These are phyloP conservation scores for Osmanthus fragrans DNA, from an alignment of 257 asterid species.

Conservation along the genomic window DNA sequence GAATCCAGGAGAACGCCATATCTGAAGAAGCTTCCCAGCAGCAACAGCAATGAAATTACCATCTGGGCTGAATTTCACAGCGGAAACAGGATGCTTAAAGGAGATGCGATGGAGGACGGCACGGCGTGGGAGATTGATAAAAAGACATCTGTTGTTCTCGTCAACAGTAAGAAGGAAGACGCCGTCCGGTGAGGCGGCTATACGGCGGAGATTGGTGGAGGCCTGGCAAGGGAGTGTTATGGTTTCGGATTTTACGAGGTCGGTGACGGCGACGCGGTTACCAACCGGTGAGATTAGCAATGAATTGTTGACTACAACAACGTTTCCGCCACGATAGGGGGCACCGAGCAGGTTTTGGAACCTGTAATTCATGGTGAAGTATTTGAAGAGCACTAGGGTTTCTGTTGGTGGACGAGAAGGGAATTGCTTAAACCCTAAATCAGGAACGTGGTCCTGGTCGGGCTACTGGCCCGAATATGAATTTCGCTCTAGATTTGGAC, in stretches of 20 bases:
- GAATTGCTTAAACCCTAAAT: constrained; percentile 35
- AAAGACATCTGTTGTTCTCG: constrained; percentile 84
- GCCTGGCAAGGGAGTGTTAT: constrained; percentile 78
- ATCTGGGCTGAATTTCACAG: constrained; percentile 82
- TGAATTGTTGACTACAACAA: constrained; percentile 51
- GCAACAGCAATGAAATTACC: constrained; percentile 79
- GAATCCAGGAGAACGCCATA: constrained; percentile 95
- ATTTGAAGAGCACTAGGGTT: constrained; percentile 11
- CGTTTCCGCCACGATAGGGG: constrained; percentile 95
- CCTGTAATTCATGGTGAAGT: constrained; percentile 66
- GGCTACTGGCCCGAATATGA: not conserved
- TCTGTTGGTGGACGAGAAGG: not conserved
- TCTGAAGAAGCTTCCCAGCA: constrained; percentile 83
- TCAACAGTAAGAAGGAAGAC: constrained; percentile 78
- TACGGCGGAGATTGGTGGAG: constrained; percentile 74
- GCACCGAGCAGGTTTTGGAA: constrained; percentile 92
- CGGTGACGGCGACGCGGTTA: constrained; percentile 89
- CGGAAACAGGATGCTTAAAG: constrained; percentile 66
- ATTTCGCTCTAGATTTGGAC: not conserved
- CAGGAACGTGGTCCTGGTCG: not conserved
- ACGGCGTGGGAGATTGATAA: constrained; percentile 81
- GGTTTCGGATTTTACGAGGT: constrained; percentile 81
- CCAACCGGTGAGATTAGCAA: constrained; percentile 79
- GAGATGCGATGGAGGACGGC: constrained; percentile 77
- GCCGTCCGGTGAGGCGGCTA: constrained; percentile 87